Base-by-base conservation (phyloP, 1,284 basidiomycete genomes). In the Microbotryum silenes-acaulis region DNA sequence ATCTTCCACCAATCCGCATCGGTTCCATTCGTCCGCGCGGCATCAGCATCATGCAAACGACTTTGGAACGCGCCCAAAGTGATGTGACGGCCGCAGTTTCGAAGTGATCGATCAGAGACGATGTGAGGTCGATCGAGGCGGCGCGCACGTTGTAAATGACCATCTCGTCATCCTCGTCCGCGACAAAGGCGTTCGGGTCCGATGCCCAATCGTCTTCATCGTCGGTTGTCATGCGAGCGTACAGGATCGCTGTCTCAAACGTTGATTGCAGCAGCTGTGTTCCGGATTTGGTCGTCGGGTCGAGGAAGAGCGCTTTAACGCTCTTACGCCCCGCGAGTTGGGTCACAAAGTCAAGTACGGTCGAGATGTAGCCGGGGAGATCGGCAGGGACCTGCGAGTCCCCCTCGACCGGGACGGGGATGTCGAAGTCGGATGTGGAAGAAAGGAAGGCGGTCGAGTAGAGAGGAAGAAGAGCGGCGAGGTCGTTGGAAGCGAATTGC, bases 151-250 rank as follows among this genome's bases (percentile, higher is more conserved):
- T 88, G 73, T 91, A 93, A 0, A 81, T 75, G 56, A 88, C 82
- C 1, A 85, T 86, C 67, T 96, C 91, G 70, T 97, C 94, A 65
- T 97, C 91, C 72, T 97, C 93, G 71, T 97, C 91, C 25, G 88
- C 87, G 27, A 97, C 86, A 73, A 97, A 97, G 3, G 87, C 85
- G 68, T 96, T 94, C 1, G 89, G 84, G 71, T 97, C 88, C 58
- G 79, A 83, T 5, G 83, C 83, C 93, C 94, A 97, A 47, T 85
- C 87, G 55, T 93, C 91, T 74, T 93, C 91, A 72, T 97, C 90
- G 58, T 93, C 89, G 20, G 82, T 80, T 0, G 91, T 91, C 80
- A 97, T 92, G 73, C 92, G 90, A 21, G 84, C 81, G 77, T 87
- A 91, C 23, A 80, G 81, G 67, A 91, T 82, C 3, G 88, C 79